These are phyloP conservation scores for Clausena lansium DNA, from an alignment of 345 rosid species.

Conservation along the genomic window DNA sequence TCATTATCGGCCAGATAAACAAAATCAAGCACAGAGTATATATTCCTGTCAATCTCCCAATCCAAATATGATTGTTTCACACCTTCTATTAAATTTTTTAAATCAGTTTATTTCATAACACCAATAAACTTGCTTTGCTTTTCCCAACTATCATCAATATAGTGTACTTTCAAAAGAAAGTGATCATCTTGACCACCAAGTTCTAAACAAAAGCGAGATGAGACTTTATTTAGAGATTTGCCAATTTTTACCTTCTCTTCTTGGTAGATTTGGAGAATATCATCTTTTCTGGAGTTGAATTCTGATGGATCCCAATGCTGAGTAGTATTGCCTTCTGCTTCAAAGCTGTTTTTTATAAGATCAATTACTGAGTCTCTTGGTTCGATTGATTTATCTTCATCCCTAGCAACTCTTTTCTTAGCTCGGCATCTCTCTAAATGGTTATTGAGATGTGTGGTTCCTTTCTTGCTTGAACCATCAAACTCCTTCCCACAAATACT, in stretches of 20 bases:
- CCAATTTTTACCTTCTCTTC: background rate
- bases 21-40: background rate
- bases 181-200: background rate
- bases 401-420: background rate
- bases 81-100: too few relatives aligned
- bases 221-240: background rate
- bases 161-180: background rate
- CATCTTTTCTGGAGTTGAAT: background rate
- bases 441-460: background rate
- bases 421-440: background rate
- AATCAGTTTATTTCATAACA: too few relatives aligned
- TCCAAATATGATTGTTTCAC: background rate
- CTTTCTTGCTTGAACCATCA: background rate
- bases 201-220: background rate
- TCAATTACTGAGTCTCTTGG: background rate
- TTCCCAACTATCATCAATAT: slow-evolving; percentile 5
- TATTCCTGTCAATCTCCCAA: background rate
- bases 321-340: background rate
- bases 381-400: background rate
- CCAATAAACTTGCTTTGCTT: background rate
- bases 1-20: too few relatives aligned
- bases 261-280: background rate
- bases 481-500: background rate
- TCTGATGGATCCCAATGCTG: background rate
- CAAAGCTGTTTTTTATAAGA: background rate